Base-by-base conservation (phyloP, 2,329 filamentous ascomycete species). In the Xylariaceae sp. region DNA sequence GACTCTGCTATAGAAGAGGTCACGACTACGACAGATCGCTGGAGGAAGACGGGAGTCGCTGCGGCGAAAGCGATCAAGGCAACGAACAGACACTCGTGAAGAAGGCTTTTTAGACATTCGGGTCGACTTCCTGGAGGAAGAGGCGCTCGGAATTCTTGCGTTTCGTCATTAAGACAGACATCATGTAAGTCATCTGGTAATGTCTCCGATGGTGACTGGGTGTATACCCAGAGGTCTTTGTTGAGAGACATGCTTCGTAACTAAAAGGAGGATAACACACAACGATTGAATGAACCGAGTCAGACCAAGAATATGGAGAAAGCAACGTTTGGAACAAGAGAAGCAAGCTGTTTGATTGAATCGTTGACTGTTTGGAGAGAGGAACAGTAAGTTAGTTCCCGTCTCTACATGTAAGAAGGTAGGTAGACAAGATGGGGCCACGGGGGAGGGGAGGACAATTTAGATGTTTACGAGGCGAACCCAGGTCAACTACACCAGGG, bases 1-100 rank as follows among this genome's bases (percentile, higher is more conserved):
- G 60, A 65, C 16, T 60, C 62, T 16, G 62, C 65, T 41, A 71
- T 65, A 19, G 70, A 62, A 8, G 65, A 67, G 4, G 66, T 65
- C 5, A 72, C 64, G 12, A 71, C 67, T n/a, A 72, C 61, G 8
- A 69, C 62, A 33, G 70, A 70, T 40, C 71, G 65, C 46, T 72
- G 70, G 7, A 72, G 64, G 36, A 73, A 71, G 28, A 72, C 66
- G 2, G 71, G 70, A 2, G 68, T 69, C 3, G 71, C 69, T 3
- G 70, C 70, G 11, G 70, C 63, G 40, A 73, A 67, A 21, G 70
- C 67, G 33, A 71, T 67, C 28, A 71, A 44, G 16, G 61, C 63
- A 37, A 73, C 64, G 41, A 71, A 72, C 16, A 69, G 16, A 46
- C 64, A 67, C 47, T 73, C 71, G 45, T 70, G 67, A 29, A 61